Evolutionary conservation across 1,139 yeast species (phyloP).

Genomic region (Magnusiomyces sp.): DNA sequence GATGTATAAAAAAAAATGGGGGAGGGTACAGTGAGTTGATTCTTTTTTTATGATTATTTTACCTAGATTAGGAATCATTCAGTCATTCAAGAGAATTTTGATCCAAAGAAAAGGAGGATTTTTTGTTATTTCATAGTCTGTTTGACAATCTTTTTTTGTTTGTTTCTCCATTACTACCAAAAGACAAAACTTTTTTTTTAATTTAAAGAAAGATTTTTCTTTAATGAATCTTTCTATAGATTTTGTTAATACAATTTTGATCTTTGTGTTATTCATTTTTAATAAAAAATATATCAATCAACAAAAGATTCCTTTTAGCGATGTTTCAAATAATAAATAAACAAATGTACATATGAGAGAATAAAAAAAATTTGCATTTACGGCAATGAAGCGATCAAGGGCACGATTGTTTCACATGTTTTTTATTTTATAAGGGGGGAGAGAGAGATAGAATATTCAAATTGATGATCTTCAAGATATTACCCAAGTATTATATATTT

Average conservation of each 20-base stretch:
- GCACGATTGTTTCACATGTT: too few species aligned
- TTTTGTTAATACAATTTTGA: not conserved
- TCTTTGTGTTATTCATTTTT: not conserved
- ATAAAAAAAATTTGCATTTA: too few species aligned
- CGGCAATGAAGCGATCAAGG: too few species aligned
- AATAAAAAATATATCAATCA: not conserved
- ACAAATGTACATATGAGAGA: too few species aligned
- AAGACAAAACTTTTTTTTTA: not conserved
- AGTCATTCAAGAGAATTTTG: too few species aligned
- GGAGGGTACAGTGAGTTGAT: not conserved
- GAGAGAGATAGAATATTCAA: too few species aligned
- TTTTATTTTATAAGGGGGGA: too few species aligned
- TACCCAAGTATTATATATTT: too few species aligned
- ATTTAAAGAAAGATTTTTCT: not conserved
- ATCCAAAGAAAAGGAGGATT: not conserved
- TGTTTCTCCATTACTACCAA: not conserved
- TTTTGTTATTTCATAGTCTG: not conserved
- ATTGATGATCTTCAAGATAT: too few species aligned
- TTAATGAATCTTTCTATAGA: not conserved
- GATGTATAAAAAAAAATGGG: not conserved
- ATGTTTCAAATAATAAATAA: too few species aligned
- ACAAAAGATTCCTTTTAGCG: too few species aligned
- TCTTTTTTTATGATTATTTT: not conserved
- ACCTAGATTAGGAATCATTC: not conserved
- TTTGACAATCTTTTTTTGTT: not conserved